These are phyloP conservation scores for Phoma sp. DNA, from an alignment of 2,329 filamentous ascomycete species.

Conservation along the genomic window DNA sequence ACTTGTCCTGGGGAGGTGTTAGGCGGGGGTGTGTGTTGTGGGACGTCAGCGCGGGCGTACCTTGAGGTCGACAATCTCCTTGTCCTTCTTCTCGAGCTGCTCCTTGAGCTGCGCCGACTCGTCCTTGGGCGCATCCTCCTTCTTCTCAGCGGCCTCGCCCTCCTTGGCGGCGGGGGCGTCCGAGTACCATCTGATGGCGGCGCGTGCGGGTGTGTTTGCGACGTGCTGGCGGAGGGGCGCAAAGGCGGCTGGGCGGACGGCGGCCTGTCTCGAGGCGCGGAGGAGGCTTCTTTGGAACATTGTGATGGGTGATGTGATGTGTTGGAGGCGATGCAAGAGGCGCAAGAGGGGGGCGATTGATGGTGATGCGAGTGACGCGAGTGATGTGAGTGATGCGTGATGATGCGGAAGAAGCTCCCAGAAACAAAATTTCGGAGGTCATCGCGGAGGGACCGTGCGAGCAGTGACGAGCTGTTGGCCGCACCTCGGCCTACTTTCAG, in stretches of 20 bases:
- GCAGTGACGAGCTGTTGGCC: neutral
- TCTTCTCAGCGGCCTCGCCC: constrained; percentile 51
- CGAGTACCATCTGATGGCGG: constrained; percentile 54
- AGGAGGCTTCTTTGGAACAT: constrained; percentile 61
- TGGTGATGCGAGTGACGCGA: constrained; percentile 1
- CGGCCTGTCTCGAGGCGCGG: constrained; percentile 54
- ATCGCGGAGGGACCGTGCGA: constrained; percentile 13
- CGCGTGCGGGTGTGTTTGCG: constrained; percentile 44
- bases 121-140: constrained; percentile 52
- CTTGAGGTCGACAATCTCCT: constrained; percentile 82
- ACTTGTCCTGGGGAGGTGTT: constrained; percentile 76
- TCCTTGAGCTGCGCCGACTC: constrained; percentile 57
- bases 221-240: constrained; percentile 44
- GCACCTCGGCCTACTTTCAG: constrained; percentile 25
- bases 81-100: constrained; percentile 74
- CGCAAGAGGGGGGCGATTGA: neutral
- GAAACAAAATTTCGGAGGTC: constrained; percentile 30
- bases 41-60: constrained; percentile 55
- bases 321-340: constrained; percentile 2
- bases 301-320: constrained; percentile 26
- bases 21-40: neutral
- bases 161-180: constrained; percentile 54
- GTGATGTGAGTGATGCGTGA: constrained; percentile 8
- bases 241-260: constrained; percentile 50
- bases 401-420: constrained; percentile 25